Percentiles rank a stretch among this genome's conserved stretches.
These are phyloP conservation scores for Aspergillus sp. DNA, from an alignment of 2,329 filamentous ascomycete genomes.

Conservation along the genomic window DNA sequence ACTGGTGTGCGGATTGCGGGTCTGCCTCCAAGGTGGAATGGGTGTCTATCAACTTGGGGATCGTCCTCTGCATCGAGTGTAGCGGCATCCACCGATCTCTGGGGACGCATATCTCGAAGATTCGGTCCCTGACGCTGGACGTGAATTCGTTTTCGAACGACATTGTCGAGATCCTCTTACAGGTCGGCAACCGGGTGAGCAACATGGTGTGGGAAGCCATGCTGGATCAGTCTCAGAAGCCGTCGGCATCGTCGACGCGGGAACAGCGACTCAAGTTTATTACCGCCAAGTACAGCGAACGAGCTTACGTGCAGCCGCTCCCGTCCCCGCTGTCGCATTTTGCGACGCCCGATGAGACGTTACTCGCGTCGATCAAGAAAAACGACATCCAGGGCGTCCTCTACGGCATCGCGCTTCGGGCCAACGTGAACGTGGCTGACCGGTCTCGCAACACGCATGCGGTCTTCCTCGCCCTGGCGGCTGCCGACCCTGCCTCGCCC, in stretches of 20 bases:
- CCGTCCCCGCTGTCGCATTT: conserved; percentile 74
- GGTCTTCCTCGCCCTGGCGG: conserved; percentile 86
- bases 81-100: conserved; percentile 95
- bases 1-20: conserved; percentile 90
- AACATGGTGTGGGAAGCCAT: conserved; percentile 96
- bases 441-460: conserved; percentile 84
- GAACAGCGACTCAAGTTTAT: conserved; percentile 95
- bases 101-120: conserved; percentile 96
- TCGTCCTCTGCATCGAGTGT: conserved; percentile 96
- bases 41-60: conserved; percentile 97
- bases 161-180: conserved; percentile 88
- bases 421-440: conserved; percentile 83
- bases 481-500: conserved; percentile 82
- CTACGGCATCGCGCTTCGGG: conserved; percentile 81
- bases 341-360: conserved; percentile 76
- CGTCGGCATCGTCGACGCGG: conserved; percentile 71
- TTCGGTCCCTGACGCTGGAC: conserved; percentile 90
- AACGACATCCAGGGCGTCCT: conserved; percentile 94
- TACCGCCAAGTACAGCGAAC: conserved; percentile 88
- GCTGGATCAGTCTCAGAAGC: conserved; percentile 72
- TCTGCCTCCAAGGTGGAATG: conserved; percentile 93
- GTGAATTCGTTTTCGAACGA: conserved; percentile 95
- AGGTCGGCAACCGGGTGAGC: conserved; percentile 89
- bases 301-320: conserved; percentile 71
- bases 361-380: conserved; percentile 90